These are phyloP conservation scores for Trametes punicea DNA, from an alignment of 768 basidiomycete genomes.

Conservation along the genomic window DNA sequence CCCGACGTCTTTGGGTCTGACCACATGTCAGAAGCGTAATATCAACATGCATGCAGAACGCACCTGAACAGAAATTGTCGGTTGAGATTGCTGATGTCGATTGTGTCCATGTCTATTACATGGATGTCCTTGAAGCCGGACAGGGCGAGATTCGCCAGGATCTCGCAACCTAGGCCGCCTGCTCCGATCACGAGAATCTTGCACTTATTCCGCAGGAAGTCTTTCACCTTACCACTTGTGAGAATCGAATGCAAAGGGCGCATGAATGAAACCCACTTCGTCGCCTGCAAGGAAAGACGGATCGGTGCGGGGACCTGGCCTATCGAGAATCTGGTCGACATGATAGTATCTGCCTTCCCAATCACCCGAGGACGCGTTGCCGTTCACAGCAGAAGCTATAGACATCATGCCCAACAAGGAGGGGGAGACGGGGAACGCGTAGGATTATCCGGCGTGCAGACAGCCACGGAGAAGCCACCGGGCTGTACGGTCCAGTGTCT, in stretches of 20 bases:
- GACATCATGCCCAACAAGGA: conserved; percentile 3
- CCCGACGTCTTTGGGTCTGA: conserved; percentile 87
- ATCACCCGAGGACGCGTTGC: conserved; percentile 37
- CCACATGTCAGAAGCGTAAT: not conserved
- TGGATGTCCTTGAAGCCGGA: conserved; percentile 98
- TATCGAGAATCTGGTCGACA: conserved; percentile 83
- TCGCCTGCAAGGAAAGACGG: conserved; percentile 78
- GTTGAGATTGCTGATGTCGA: conserved; percentile 98
- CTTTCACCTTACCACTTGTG: conserved; percentile 62
- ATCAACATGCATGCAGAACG: conserved; percentile 15
- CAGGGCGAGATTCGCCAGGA: conserved; percentile 91
- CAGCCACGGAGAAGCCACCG: not conserved
- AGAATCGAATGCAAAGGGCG: not conserved
- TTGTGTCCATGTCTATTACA: conserved; percentile 99
- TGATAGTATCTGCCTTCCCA: conserved; percentile 71
- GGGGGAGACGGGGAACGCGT: not conserved
- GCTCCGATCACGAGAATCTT: conserved; percentile 98
- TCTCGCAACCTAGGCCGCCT: conserved; percentile 96
- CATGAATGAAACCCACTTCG: conserved; percentile 47
- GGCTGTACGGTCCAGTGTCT: no score
- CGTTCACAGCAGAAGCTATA: conserved; percentile 30
- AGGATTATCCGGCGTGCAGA: not conserved
- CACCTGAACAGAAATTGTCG: conserved; percentile 97
- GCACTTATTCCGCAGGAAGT: conserved; percentile 75
- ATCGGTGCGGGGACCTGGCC: conserved; percentile 87